Percentiles rank a stretch among this genome's conserved stretches.
These are phyloP conservation scores for Penicillium sp. DNA, from an alignment of 2,329 filamentous ascomycete species.

Conservation along the genomic window DNA sequence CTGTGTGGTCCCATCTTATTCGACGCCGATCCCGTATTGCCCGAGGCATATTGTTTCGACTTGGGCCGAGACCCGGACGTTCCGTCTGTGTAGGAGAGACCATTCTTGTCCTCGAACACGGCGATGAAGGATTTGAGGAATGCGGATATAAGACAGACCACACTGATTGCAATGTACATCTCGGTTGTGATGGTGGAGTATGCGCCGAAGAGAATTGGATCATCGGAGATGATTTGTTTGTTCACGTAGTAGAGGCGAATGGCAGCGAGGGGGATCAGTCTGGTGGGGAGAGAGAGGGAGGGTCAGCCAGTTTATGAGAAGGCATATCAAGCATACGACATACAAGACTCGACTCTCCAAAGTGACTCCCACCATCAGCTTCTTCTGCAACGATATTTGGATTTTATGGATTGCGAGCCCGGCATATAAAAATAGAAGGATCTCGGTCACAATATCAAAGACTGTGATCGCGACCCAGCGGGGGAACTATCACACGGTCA, in stretches of 20 bases:
- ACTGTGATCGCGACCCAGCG: constrained; percentile 24
- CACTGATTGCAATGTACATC: constrained; percentile 20
- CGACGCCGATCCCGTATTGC: background rate
- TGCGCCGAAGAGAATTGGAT: constrained; percentile 19
- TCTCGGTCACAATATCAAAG: constrained; percentile 18
- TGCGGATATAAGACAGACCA: constrained; percentile 18
- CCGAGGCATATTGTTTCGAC: constrained; percentile 8
- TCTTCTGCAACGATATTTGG: constrained; percentile 19
- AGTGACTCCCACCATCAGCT: constrained; percentile 17
- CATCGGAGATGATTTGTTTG: constrained; percentile 13
- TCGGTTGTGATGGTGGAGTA: constrained; percentile 21
- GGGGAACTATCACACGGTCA: constrained; percentile 6
- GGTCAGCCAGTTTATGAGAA: background rate
- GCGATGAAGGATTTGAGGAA: constrained; percentile 22
- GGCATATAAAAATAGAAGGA: constrained; percentile 16
- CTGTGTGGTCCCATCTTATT: constrained; percentile 1
- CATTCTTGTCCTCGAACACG: constrained; percentile 11
- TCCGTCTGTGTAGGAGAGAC: constrained; percentile 12
- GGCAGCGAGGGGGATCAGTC: constrained; percentile 19
- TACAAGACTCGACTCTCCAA: constrained; percentile 27
- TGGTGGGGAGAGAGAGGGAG: background rate
- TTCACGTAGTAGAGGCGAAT: constrained; percentile 18
- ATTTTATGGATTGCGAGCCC: constrained; percentile 19
- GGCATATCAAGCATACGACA: background rate
- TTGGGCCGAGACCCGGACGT: constrained; percentile 8